A percentile compares a stretch with the other conserved stretches of the same genome.
These are phyloP conservation scores for Teratosphaeria nubilosa DNA, from an alignment of 2,329 filamentous ascomycete genomes.

Conservation along the genomic window DNA sequence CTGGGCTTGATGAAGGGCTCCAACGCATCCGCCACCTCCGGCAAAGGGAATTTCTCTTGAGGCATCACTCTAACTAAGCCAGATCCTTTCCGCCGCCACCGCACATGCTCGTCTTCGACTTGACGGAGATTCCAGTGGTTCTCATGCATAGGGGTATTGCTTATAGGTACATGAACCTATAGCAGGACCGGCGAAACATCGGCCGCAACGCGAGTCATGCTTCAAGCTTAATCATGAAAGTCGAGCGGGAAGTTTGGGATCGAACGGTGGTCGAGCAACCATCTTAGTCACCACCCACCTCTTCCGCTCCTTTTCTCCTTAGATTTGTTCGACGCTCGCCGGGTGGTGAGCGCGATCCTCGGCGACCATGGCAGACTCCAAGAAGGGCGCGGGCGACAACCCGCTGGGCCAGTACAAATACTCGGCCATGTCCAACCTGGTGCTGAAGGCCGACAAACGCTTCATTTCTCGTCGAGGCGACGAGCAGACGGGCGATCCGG, in stretches of 20 bases:
- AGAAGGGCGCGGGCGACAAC: conserved; percentile 24
- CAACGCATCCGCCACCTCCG: conserved; percentile 19
- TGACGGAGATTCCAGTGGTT: too few species aligned
- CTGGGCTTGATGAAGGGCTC: conserved; percentile 22
- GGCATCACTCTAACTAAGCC: not conserved
- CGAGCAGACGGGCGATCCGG: conserved; percentile 92
- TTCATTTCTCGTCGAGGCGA: conserved; percentile 88
- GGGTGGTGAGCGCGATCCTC: not conserved
- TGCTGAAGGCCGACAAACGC: conserved; percentile 96
- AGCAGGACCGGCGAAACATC: not conserved
- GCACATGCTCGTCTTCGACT: too few species aligned
- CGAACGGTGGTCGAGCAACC: not conserved
- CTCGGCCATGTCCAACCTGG: conserved; percentile 83
- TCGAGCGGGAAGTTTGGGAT: not conserved
- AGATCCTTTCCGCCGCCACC: not conserved
- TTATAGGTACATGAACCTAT: not conserved
- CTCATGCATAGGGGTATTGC: not conserved
- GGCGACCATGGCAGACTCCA: conserved; percentile 19
- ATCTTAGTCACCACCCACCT: not conserved
- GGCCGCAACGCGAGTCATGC: not conserved
- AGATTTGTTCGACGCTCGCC: not conserved
- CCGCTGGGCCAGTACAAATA: conserved; percentile 30
- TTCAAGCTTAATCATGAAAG: not conserved
- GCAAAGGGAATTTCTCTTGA: conserved; percentile 14
- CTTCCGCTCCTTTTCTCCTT: not conserved